These are phyloP conservation scores for Pezicula neosporulosa DNA, from an alignment of 2,329 filamentous ascomycete species.

Conservation along the genomic window DNA sequence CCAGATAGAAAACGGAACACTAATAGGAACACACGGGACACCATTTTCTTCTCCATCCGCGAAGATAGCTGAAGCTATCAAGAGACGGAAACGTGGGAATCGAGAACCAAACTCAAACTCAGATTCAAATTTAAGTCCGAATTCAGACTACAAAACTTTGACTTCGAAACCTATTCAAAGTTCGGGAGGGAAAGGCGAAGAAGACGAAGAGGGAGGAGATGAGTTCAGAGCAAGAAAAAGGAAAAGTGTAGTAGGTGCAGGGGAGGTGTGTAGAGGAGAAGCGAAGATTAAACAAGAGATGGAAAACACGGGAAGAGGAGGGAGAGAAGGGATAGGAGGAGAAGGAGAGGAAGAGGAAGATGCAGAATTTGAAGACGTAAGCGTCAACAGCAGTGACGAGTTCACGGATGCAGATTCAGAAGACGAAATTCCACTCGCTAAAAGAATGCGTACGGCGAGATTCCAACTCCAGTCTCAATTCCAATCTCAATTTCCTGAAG, in stretches of 20 bases:
- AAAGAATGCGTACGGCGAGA: conserved; percentile 1
- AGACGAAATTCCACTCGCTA: conserved; percentile 21
- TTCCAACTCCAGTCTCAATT: no score
- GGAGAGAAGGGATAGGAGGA: no score
- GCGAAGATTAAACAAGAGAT: no score
- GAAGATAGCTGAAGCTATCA: background rate
- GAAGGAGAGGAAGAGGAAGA: background rate
- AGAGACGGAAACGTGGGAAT: conserved; percentile 1
- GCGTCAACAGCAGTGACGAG: conserved; percentile 1
- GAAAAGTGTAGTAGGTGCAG: background rate
- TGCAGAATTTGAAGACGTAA: background rate
- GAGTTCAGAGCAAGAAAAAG: background rate
- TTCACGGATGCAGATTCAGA: conserved; percentile 12
- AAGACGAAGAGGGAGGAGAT: conserved; percentile 3
- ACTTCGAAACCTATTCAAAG: background rate
- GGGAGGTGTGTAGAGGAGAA: no score
- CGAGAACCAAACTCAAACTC: background rate
- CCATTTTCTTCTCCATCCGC: conserved; percentile 11
- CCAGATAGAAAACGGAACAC: conserved; percentile 26
- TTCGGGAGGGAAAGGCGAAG: background rate
- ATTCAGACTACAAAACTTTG: no score
- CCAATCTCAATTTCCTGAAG: background rate
- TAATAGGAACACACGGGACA: conserved; percentile 20
- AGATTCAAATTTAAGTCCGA: background rate
- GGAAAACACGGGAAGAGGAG: background rate